Conservation (phyloP, 176 grass and related monocot species). For the Zoysia japonica region DNA sequence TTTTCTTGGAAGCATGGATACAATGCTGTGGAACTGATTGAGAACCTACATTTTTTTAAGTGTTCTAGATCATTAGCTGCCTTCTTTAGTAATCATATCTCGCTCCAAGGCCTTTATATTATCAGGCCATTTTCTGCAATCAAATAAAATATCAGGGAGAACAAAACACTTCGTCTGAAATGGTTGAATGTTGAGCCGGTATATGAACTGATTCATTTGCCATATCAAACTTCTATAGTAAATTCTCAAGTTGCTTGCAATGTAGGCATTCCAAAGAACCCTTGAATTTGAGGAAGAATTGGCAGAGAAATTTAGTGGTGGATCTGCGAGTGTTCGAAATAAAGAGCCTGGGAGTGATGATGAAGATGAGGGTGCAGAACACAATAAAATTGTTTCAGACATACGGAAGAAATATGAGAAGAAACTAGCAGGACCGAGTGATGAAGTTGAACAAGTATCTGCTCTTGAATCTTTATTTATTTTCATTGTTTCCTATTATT, state of each 20-base stretch:
- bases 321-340: conserved; percentile 56
- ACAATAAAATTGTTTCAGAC: conserved; percentile 86
- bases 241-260: conserved; percentile 25
- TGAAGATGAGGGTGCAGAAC: conserved; percentile 69
- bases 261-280: conserved; percentile 89
- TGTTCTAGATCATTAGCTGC: background rate
- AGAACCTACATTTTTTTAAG: background rate
- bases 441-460: conserved; percentile 57
- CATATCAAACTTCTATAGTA: conserved; percentile 10
- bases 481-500: background rate
- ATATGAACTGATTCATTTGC: conserved; percentile 24
- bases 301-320: conserved; percentile 96
- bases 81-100: conserved; percentile 5
- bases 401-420: conserved; percentile 98
- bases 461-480: conserved; percentile 18
- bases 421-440: conserved; percentile 59
- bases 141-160: conserved; percentile 11
- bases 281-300: conserved; percentile 99
- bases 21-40: conserved; percentile 15
- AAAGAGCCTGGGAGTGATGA: conserved; percentile 67
- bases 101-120: background rate
- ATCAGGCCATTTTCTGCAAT: conserved; percentile 5
- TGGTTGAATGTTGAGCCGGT: background rate
- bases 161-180: background rate
- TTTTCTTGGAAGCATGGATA: conserved; percentile 30